Conservation (phyloP, 2,329 filamentous ascomycete species). For the Aspergillus nomiae region DNA sequence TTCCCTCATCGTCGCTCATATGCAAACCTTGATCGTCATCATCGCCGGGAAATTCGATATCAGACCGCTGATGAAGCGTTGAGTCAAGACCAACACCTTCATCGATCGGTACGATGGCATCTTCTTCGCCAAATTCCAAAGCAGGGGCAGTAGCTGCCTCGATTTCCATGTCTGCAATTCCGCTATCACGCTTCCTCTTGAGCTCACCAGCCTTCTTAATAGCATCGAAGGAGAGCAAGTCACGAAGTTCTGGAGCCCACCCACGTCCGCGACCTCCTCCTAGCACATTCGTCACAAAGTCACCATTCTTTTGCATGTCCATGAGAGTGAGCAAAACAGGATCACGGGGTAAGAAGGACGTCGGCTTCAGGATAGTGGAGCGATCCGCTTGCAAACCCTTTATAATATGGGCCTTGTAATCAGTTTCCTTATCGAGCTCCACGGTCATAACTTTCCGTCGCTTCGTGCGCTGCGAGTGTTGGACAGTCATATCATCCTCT, state of each 20-base stretch:
- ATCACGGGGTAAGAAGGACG: conserved; percentile 82
- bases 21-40: conserved; percentile 50
- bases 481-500: conserved; percentile 55
- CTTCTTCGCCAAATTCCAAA: conserved; percentile 65
- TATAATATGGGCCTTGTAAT: conserved; percentile 75
- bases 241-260: conserved; percentile 91
- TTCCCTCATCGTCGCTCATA: conserved; percentile 51
- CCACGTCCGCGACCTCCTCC: conserved; percentile 74
- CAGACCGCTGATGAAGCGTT: conserved; percentile 52
- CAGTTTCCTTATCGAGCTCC: conserved; percentile 76
- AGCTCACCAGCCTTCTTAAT: conserved; percentile 75
- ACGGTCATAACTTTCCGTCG: conserved; percentile 72
- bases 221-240: conserved; percentile 85
- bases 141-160: conserved; percentile 65
- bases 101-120: conserved; percentile 53
- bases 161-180: conserved; percentile 77
- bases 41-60: conserved; percentile 68
- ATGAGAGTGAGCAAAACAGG: conserved; percentile 83
- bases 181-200: conserved; percentile 92
- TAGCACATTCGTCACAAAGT: conserved; percentile 85
- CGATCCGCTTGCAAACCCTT: conserved; percentile 84
- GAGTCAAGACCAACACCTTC: conserved; percentile 55
- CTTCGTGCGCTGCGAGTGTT: conserved; percentile 72
- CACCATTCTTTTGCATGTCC: conserved; percentile 88
- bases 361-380: conserved; percentile 80